Base-by-base conservation (phyloP, 768 basidiomycete genomes). In the Tylopilus balloui region DNA sequence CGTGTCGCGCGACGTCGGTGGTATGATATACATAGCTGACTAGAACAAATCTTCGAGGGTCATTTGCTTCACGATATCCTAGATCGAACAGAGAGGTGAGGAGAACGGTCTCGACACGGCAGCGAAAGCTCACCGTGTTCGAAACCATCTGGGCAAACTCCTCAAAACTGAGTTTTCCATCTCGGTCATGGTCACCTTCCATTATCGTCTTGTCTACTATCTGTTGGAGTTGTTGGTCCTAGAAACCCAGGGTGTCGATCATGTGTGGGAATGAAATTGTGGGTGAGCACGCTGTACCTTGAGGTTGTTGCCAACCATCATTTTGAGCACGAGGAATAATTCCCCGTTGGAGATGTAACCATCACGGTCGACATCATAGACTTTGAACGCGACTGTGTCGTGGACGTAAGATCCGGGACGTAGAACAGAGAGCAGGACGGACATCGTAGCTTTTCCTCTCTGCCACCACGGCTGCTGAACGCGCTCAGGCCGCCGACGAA, bases 141-240 rank as follows among this genome's bases (percentile, higher is more conserved):
- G 93, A 90, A 23, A 99, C 96, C 84, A 98, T 97, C 61, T 81
- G 78, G 2, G 92, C 83, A 68, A 99, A 99, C 71, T 98, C 96
- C 48, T 96, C 93, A 59, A 99, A 99, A 70, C 82, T 91, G 52
- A 99, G 78, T 69, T 94, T 98, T 23, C 96, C 96, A 65, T 99
- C 96, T 2, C 90, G 93, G 63, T 99, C 94, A 66, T 91, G 88
- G 65, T 99, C 96, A 11, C 94, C 96, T 71, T 99, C 96, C 92
- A 99, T 93, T 67, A 99, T 99, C 9, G 96, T 98, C 76, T 99
- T 99, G 71, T 99, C 96, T 15, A 99, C 96, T 51, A 99, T 99
- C 68, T 98, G 96, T 69, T 99, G 96, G 51, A 99, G 73, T 73
- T 98, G 96, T 65, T 95, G 90, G 66, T 99, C 96, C 92, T 95